A percentile compares a stretch with the other conserved stretches of the same genome.
These are phyloP conservation scores for Claviceps monticola DNA, from an alignment of 2,329 filamentous ascomycete species.

Conservation along the genomic window DNA sequence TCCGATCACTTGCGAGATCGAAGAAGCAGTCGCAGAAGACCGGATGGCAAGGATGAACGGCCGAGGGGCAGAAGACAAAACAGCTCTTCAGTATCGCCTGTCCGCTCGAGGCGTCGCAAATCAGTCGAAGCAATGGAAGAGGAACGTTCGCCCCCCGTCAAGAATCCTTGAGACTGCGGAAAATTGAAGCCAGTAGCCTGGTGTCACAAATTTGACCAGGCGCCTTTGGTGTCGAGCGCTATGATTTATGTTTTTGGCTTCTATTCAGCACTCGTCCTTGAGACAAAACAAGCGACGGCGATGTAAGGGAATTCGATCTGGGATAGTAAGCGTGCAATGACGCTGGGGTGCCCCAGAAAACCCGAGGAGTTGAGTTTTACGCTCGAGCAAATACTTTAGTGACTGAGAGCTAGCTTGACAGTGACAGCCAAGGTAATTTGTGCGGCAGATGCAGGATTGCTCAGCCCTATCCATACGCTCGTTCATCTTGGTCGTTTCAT, in stretches of 20 bases:
- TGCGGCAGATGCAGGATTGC: background rate
- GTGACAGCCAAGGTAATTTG: background rate
- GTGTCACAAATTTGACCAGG: background rate
- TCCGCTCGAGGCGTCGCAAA: slow-evolving; percentile 34
- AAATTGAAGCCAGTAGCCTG: background rate
- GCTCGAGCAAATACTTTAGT: background rate
- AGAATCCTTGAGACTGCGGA: background rate
- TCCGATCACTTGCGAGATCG: slow-evolving; percentile 2
- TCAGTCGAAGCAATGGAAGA: slow-evolving; percentile 41
- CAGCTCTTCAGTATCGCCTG: slow-evolving; percentile 38
- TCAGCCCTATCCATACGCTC: background rate
- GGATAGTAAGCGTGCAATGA: background rate
- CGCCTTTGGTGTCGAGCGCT: background rate
- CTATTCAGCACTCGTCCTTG: background rate
- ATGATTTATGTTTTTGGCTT: background rate
- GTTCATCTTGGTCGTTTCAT: background rate
- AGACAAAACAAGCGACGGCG: background rate
- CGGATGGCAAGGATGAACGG: slow-evolving; percentile 1
- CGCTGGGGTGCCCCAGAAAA: too few species aligned
- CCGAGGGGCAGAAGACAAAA: slow-evolving; percentile 28
- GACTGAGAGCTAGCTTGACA: background rate
- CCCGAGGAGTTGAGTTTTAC: background rate
- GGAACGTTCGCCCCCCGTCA: slow-evolving; percentile 11
- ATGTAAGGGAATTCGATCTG: background rate
- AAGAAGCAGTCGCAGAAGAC: slow-evolving; percentile 1